A percentile compares a stretch with the other conserved stretches of the same genome.
These are phyloP conservation scores for Aspergillus flavus DNA, from an alignment of 2,329 filamentous ascomycete genomes.

Conservation along the genomic window DNA sequence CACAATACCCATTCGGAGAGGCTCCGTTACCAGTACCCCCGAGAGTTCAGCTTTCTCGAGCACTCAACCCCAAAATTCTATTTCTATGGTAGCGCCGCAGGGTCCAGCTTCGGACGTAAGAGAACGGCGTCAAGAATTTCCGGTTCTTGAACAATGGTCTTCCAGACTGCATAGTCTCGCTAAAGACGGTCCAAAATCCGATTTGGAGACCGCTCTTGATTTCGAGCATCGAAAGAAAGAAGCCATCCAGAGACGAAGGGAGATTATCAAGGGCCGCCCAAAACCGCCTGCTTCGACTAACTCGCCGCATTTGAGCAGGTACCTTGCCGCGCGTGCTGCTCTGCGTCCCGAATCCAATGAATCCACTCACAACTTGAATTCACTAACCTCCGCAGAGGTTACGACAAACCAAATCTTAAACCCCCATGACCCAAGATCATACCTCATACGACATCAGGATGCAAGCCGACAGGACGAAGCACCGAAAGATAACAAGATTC, in stretches of 20 bases:
- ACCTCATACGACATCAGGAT: conserved; percentile 29
- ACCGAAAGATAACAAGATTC: conserved; percentile 11
- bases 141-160: conserved; percentile 29
- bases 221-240: conserved; percentile 43
- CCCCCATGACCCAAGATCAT: conserved; percentile 34
- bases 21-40: not conserved
- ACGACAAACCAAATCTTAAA: conserved; percentile 12
- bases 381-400: not conserved
- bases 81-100: not conserved
- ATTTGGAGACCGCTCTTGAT: conserved; percentile 37
- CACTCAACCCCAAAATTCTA: not conserved
- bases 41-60: not conserved
- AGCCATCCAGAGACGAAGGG: conserved; percentile 30
- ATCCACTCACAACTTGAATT: not conserved
- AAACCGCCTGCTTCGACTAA: conserved; percentile 8
- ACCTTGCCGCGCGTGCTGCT: conserved; percentile 33
- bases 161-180: conserved; percentile 23
- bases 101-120: not conserved
- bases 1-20: not conserved
- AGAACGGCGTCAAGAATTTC: conserved; percentile 20
- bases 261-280: conserved; percentile 18
- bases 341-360: conserved; percentile 14
- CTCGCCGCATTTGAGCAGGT: conserved; percentile 35
- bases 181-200: conserved; percentile 14
- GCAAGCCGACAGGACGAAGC: not conserved